Percentiles rank a stretch among this genome's conserved stretches.
phyloP scores from a whole-genome alignment of 306 rosid genomes.

The Ziziphus jujuba region DNA sequence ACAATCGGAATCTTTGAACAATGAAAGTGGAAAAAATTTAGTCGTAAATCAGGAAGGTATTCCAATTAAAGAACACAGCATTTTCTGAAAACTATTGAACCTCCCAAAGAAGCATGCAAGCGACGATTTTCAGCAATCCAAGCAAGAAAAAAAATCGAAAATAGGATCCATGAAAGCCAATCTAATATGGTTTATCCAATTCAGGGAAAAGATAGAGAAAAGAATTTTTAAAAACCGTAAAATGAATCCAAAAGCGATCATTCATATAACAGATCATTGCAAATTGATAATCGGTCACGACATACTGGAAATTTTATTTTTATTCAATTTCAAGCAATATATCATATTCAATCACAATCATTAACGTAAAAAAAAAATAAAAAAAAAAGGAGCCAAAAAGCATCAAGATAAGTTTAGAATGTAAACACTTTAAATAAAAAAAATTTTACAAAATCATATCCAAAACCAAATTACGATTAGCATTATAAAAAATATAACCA shows the following conservation, averaged over 20 bases:
- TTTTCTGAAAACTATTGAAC: not conserved
- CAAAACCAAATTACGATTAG: slow-evolving; percentile 22
- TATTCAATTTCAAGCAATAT: too few species aligned
- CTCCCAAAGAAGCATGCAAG: not conserved
- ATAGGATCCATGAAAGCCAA: not conserved
- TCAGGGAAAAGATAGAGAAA: not conserved
- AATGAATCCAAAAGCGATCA: not conserved
- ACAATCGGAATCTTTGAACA: too few species aligned
- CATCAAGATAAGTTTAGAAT: slow-evolving; percentile 3
- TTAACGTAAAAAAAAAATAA: not conserved
- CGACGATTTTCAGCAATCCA: slow-evolving; percentile 6
- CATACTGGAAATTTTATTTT: too few species aligned
- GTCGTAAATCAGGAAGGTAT: too few species aligned
- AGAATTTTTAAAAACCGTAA: not conserved
- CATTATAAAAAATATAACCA: slow-evolving; percentile 11
- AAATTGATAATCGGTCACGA: not conserved
- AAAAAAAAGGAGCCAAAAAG: slow-evolving; percentile 10
- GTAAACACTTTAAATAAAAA: not conserved
- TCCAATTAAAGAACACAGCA: too few species aligned
- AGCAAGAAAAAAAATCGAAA: not conserved
- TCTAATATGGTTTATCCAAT: not conserved
- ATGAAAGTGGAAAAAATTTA: too few species aligned
- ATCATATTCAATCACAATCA: too few species aligned
- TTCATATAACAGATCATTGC: not conserved
- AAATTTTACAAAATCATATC: not conserved